Conservation (phyloP, 78 protist genomes). For the Speleostelium caveatum region DNA sequence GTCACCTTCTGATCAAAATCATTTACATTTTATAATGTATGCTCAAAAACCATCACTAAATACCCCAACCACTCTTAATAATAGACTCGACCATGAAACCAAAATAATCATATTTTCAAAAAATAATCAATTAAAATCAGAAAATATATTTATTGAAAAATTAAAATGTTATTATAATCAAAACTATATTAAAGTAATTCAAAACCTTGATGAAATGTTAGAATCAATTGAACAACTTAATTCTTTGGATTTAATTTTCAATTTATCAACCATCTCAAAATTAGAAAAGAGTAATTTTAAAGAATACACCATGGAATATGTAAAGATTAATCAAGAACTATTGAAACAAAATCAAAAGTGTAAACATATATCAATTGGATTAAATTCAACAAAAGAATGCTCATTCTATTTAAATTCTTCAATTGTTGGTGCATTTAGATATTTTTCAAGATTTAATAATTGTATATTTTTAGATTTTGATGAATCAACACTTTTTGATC, state of each 20-base stretch:
- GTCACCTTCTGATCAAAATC: neutral
- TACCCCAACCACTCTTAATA: too few relatives aligned
- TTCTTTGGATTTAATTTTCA: neutral
- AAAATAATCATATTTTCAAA: neutral
- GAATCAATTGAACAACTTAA: neutral
- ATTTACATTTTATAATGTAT: neutral
- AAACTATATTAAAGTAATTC: neutral
- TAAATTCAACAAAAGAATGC: neutral
- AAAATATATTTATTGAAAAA: neutral
- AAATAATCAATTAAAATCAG: neutral
- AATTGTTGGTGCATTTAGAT: constrained; percentile 3
- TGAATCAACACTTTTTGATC: neutral
- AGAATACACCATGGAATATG: neutral
- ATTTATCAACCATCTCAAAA: neutral
- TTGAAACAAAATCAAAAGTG: neutral
- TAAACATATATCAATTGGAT: neutral
- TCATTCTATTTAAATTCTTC: neutral
- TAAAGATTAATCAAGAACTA: constrained; percentile 41
- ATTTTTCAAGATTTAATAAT: neutral
- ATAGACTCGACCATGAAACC: neutral
- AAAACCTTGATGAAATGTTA: neutral
- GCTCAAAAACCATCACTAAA: constrained; percentile 7
- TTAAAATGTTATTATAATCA: neutral
- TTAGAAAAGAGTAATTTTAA: neutral
- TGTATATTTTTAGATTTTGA: neutral